Conservation (phyloP, 352 stramenopile species). For the Pythium phragmiticola region DNA sequence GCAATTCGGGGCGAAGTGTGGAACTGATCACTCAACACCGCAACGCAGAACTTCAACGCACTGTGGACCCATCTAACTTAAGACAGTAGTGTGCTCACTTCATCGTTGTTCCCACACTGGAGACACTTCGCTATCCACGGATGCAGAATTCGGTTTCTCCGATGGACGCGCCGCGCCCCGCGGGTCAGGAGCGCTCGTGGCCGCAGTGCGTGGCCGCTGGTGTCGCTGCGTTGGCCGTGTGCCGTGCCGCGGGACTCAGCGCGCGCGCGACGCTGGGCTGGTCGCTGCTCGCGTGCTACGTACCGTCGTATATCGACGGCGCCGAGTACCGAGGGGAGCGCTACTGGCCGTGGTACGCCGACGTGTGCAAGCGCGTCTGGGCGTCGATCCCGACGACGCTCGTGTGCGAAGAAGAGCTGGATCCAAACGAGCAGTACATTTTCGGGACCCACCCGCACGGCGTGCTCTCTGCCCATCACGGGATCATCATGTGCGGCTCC, state of each 20-base stretch:
- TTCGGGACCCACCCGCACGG: slow-evolving; percentile 81
- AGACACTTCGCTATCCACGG: too few relatives aligned
- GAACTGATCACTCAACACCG: not conserved
- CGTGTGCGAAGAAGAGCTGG: slow-evolving; percentile 67
- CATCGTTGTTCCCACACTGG: too few relatives aligned
- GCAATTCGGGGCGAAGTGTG: too few relatives aligned
- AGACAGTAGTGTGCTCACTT: too few relatives aligned
- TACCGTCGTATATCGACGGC: slow-evolving; percentile 34
- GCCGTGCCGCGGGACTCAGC: slow-evolving; percentile 8
- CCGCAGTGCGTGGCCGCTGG: slow-evolving; percentile 22
- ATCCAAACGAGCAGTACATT: slow-evolving; percentile 68
- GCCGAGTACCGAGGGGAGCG: slow-evolving; percentile 29
- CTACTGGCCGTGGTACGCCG: slow-evolving; percentile 28
- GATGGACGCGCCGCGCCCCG: not conserved
- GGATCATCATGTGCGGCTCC: slow-evolving; percentile 51
- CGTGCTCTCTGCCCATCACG: slow-evolving; percentile 69
- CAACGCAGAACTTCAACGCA: too few relatives aligned
- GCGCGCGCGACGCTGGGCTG: slow-evolving; percentile 18
- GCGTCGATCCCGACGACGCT: slow-evolving; percentile 49
- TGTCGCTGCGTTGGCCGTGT: slow-evolving; percentile 25
- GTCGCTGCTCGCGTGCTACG: slow-evolving; percentile 26
- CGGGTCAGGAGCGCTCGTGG: slow-evolving; percentile 25
- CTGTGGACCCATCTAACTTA: too few relatives aligned
- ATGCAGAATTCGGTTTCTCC: too few relatives aligned
- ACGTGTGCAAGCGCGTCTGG: slow-evolving; percentile 31